A percentile compares a stretch with the other conserved stretches of the same genome.
Evolutionary conservation across 2,329 filamentous ascomycete genomes (phyloP).

Genomic region (Penicillium concentricum): DNA sequence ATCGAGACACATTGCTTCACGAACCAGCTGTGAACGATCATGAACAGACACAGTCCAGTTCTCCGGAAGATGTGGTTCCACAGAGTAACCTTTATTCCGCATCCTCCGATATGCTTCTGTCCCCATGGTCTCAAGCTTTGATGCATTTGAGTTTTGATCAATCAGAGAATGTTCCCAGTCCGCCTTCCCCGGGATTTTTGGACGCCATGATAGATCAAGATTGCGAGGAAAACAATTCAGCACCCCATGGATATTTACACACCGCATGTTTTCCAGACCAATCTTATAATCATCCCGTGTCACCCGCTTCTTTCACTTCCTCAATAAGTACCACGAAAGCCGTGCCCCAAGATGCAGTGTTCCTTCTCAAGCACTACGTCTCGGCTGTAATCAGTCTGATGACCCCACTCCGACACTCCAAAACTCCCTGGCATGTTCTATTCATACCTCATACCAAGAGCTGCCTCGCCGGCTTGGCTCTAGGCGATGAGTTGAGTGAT

Average conservation of each 20-base stretch:
- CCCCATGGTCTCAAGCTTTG: constrained; percentile 13
- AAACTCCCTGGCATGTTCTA: constrained; percentile 48
- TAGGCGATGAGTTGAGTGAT: constrained; percentile 42
- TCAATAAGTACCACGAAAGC: neutral
- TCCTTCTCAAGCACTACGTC: constrained; percentile 41
- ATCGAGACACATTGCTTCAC: neutral
- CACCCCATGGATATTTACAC: neutral
- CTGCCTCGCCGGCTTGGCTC: constrained; percentile 43
- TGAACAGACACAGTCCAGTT: neutral
- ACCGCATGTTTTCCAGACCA: neutral
- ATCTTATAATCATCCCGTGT: constrained; percentile 8
- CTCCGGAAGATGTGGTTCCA: constrained; percentile 1
- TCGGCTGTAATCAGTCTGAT: constrained; percentile 35
- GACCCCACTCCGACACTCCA: constrained; percentile 33
- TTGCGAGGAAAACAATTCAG: neutral
- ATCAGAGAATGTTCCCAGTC: constrained; percentile 1
- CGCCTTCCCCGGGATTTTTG: constrained; percentile 7
- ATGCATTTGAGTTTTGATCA: constrained; percentile 15
- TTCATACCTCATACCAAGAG: constrained; percentile 45
- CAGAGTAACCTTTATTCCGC: neutral
- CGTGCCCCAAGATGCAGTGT: constrained; percentile 34
- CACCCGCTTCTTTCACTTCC: neutral
- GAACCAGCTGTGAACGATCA: neutral
- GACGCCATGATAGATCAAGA: constrained; percentile 6
- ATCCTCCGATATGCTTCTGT: neutral